Percentiles rank a stretch among this genome's conserved stretches.
phyloP scores from a whole-genome alignment of 257 asterid genomes.

The Solanum microdontum region DNA sequence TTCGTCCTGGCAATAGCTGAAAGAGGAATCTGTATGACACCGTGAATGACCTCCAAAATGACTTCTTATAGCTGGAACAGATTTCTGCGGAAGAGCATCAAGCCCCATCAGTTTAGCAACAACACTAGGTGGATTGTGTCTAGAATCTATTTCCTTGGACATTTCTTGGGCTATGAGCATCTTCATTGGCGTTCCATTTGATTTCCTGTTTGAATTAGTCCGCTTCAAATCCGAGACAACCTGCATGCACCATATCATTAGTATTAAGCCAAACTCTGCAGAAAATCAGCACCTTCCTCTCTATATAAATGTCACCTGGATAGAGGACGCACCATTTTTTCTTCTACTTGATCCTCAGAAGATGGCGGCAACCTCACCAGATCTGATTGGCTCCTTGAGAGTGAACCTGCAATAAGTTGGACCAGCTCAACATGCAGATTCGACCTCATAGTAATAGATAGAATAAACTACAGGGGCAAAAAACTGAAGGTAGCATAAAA shows the following conservation, averaged over 20 bases:
- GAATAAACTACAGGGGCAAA: neutral
- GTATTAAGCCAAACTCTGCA: conserved; percentile 1
- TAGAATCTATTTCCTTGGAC: conserved; percentile 13
- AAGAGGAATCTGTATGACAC: conserved; percentile 51
- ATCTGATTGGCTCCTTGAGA: conserved; percentile 71
- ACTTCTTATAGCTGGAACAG: neutral
- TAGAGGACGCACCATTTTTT: conserved; percentile 46
- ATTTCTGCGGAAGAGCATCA: conserved; percentile 20
- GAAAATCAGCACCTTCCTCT: neutral
- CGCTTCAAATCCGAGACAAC: conserved; percentile 14
- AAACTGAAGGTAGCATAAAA: neutral
- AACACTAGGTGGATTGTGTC: conserved; percentile 16
- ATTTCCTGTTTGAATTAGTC: conserved; percentile 1
- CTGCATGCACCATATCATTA: conserved; percentile 35
- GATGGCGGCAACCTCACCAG: conserved; percentile 39
- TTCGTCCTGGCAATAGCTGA: conserved; percentile 58
- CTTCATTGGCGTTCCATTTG: conserved; percentile 16
- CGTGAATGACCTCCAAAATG: conserved; percentile 37
- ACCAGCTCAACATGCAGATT: neutral
- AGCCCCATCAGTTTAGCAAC: conserved; percentile 29
- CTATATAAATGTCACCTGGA: conserved; percentile 6
- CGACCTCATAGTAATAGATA: neutral
- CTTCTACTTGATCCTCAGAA: conserved; percentile 41
- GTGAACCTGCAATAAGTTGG: conserved; percentile 39
- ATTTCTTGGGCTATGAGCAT: conserved; percentile 25